Evolutionary conservation across 2,329 filamentous ascomycete species (phyloP).

Genomic region (Lachnellula hyalina): DNA sequence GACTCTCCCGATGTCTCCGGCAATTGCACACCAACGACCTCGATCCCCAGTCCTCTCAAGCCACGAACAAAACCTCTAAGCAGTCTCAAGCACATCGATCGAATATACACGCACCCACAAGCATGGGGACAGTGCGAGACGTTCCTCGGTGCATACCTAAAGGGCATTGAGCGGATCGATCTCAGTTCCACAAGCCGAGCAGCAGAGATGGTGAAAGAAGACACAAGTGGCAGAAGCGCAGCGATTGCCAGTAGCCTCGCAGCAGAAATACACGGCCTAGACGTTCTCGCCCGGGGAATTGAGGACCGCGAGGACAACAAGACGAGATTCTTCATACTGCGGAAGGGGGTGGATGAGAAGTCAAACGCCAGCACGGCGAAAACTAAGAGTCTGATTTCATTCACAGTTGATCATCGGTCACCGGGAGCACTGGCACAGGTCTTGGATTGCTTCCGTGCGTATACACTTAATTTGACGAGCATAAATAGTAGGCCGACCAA

Average conservation of each 20-base stretch:
- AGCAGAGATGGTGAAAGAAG: constrained; percentile 66
- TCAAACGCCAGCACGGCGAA: constrained; percentile 9
- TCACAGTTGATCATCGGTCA: constrained; percentile 70
- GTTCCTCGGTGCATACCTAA: constrained; percentile 67
- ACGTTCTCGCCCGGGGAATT: constrained; percentile 63
- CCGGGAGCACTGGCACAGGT: constrained; percentile 82
- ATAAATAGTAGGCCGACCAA: constrained; percentile 84
- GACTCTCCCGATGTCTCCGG: constrained; percentile 36
- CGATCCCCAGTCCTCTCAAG: constrained; percentile 39
- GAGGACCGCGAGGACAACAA: constrained; percentile 71
- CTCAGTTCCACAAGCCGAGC: constrained; percentile 81
- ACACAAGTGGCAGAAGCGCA: constrained; percentile 55
- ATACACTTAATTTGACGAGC: constrained; percentile 76
- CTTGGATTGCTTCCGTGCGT: constrained; percentile 69
- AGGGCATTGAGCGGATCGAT: constrained; percentile 73
- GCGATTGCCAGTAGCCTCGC: constrained; percentile 77
- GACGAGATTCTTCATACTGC: constrained; percentile 71
- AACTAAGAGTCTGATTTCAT: constrained; percentile 72
- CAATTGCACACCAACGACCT: constrained; percentile 45
- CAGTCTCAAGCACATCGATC: constrained; percentile 58
- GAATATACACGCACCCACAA: constrained; percentile 89
- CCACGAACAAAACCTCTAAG: constrained; percentile 44
- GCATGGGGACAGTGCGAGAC: constrained; percentile 85
- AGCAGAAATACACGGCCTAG: constrained; percentile 60
- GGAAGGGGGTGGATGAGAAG: constrained; percentile 24